phyloP scores from a whole-genome alignment of 495 filamentous ascomycete genomes.

The Lasiosphaeria hispida region DNA sequence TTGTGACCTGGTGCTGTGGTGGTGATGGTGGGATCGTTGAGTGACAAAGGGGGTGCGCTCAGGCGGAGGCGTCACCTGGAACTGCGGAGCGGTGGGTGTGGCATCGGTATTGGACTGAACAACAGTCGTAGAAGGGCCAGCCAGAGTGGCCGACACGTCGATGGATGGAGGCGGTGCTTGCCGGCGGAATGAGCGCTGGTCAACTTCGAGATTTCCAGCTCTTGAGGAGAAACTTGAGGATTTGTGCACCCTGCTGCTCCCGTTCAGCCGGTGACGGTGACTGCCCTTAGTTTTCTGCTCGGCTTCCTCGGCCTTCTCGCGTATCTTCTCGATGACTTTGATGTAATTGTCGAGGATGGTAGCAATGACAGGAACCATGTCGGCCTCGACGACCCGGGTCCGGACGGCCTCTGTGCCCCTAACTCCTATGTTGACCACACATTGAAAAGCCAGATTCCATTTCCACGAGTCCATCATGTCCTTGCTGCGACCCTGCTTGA shows the following conservation, averaged over 20 bases:
- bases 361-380: conserved; percentile 98
- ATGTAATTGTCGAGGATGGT: conserved; percentile 99
- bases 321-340: conserved; percentile 86
- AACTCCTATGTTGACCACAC: conserved; percentile 97
- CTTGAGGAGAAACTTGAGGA: conserved; percentile 49
- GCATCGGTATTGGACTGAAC: conserved; percentile 46
- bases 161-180: conserved; percentile 47
- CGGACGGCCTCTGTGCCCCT: conserved; percentile 89
- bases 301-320: conserved; percentile 74
- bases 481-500: conserved; percentile 93
- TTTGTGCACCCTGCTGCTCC: conserved; percentile 43
- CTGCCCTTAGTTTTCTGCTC: conserved; percentile 49
- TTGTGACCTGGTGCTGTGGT: conserved; percentile 60
- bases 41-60: conserved; percentile 64
- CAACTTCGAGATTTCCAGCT: conserved; percentile 44
- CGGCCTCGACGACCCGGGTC: conserved; percentile 93
- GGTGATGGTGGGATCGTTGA: conserved; percentile 56
- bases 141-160: conserved; percentile 44
- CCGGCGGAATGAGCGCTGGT: conserved; percentile 45
- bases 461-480: conserved; percentile 99
- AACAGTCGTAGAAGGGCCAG: conserved; percentile 44
- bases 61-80: conserved; percentile 68
- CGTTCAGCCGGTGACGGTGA: conserved; percentile 44
- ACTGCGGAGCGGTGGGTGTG: conserved; percentile 62
- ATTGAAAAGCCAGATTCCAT: conserved; percentile 98